Base-by-base conservation (phyloP, 108 stramenopile species). In the Cyclotella baltica region DNA sequence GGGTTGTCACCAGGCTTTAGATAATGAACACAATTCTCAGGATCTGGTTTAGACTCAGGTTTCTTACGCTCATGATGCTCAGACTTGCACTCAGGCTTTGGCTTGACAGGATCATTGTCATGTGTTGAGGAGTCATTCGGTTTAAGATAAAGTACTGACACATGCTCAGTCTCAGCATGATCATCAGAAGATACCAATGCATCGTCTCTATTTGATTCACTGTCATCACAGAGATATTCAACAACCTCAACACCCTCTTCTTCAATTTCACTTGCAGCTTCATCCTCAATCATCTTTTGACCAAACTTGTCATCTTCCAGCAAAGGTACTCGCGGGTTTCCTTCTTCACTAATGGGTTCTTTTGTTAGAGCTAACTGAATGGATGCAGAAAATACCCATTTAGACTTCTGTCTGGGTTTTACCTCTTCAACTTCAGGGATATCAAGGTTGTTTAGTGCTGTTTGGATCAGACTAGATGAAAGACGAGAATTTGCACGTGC, bases 241-340 rank as follows among this genome's bases (percentile, higher is more conserved):
- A 75, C 74, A 30, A 75, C 65, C 43, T 75, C 74, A 40, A 75
- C 74, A 13, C 63, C 63, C 22, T 64, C 63, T 25, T 64, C 63
- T 43, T 64, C 63, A 64, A 64, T 64, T 11, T 1, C 63, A 38
- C 46, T 43, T 5, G 63, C 4, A 1, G 3, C 22, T 20, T 27
- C 40, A 43, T 43, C 22, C 2, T 64, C 38, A 25, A 64, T 31
- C 18, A 59, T 40, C 19, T 43, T 20, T 25, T 64, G 63, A 1
- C 46, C 40, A 9, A 3, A 0, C 40, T 22, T 23, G 23, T 38
- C 38, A 43, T 38, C 37, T 9, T 64, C 23, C 63, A 64, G 27
- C 25, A 64, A 43, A 27, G 38, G 30, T 46, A 22, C 20, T 2
- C n/a, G 19, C n/a, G 4, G 19, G 19, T 0, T 27, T 38, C 46